phyloP scores from a whole-genome alignment of 208 protist genomes.

The Novymonas esmeraldas region DNA sequence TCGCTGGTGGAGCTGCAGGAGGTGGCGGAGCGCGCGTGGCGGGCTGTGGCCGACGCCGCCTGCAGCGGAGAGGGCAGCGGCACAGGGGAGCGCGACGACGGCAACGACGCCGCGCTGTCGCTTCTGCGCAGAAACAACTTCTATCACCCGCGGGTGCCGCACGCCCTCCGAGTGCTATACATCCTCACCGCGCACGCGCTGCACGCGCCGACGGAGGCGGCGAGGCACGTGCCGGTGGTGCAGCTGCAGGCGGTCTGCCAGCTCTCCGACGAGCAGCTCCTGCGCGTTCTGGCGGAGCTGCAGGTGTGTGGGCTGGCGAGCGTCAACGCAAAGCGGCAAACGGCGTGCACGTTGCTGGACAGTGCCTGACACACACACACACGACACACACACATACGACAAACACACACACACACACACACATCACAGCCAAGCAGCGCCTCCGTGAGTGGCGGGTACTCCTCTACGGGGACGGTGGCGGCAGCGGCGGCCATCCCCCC shows the following conservation, averaged over 20 bases:
- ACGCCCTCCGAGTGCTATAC: conserved; percentile 63
- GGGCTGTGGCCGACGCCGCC: neutral
- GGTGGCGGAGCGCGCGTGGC: conserved; percentile 19
- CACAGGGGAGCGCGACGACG: neutral
- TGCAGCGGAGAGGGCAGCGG: neutral
- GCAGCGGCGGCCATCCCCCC: no score
- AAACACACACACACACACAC: no score
- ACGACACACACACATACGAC: neutral
- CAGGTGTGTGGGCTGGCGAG: conserved; percentile 42
- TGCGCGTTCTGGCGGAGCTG: conserved; percentile 59
- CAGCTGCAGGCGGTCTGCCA: conserved; percentile 65
- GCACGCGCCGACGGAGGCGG: conserved; percentile 23
- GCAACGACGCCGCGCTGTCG: neutral
- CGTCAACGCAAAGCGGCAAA: conserved; percentile 44
- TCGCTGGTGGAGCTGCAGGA: conserved; percentile 53
- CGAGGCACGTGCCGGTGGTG: conserved; percentile 60
- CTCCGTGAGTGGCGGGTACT: no score
- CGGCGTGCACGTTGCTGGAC: conserved; percentile 41
- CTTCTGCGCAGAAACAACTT: conserved; percentile 43
- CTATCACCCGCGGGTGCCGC: conserved; percentile 50
- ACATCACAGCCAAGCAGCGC: no score
- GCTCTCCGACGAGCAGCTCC: conserved; percentile 58
- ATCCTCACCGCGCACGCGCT: conserved; percentile 57
- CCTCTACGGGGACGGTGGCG: no score
- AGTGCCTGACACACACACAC: conserved; percentile 1